Base-by-base conservation (phyloP, 495 filamentous ascomycete species). In the Aspergillus sparsus region DNA sequence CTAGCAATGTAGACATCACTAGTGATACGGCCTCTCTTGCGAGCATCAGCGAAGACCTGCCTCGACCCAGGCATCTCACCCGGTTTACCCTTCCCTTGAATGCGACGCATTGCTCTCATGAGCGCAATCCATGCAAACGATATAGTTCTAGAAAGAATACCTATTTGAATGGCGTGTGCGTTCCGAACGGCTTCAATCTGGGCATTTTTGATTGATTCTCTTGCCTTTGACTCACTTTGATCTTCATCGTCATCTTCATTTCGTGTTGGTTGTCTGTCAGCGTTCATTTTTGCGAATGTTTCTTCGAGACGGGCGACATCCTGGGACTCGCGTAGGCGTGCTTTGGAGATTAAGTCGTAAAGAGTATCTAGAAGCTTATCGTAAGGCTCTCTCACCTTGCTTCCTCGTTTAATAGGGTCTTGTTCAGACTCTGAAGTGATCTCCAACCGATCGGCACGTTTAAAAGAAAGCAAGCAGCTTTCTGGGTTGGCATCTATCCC, bases 121-220 rank as follows among this genome's bases (percentile, higher is more conserved):
- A 97, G 78, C 32, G 91, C 90, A 68, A 98, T 93, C 94, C 94
- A 98, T 15, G 88, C 88, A 68, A 90, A 93, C 0, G 95, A 92
- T 49, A 98, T 84, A 0, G 87, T 89, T 61, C 86, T 87, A 13
- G 86, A 89, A 13, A 97, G 76, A 8, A 89, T 74, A 16, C 85
- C 82, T 31, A 87, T 87, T 63, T 96, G 90, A 5, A 83, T 83
- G 6, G 82, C 82, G 64, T 86, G 87, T 1, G 86, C 85, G 52
- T 89, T 83, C 58, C 87, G 84, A 12, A 96, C 81, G 9, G 84
- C 83, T 55, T 89, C 82, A 39, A 93, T 86, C 65, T 90, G 87
- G 3, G 78, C 74, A 21, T 85, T 81, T 65, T 85, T 87, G 5
- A 78, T 73, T 6, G 76, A 79, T 42, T 87, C 82, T 55, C 75